Evolutionary conservation across 164 flowering plant species (phyloP), one percentile per base, ranked within the genome.

Genomic region (Piper betle): DNA sequence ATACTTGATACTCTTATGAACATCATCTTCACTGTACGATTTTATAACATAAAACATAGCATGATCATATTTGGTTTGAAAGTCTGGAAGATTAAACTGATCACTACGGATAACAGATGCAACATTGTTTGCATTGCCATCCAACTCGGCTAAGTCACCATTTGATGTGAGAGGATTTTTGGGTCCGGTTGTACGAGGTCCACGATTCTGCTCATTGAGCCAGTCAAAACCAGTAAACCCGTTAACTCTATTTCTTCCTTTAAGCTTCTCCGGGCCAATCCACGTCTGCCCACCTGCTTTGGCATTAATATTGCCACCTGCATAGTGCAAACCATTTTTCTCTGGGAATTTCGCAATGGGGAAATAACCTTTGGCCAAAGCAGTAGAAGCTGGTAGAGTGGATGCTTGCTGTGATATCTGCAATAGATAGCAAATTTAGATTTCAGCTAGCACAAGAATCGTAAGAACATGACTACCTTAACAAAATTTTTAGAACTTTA

Each of bases 11-110:
- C 91, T 85, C 71, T 87, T 87, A 67, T 84, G 96, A 57, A 87
- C 66, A 59, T 87, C 91, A 74, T 88, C 91, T 64, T 85, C 91
- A 62, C 96, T 88, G 65, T 84, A 88, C 18, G 96, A 88, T 70
- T 88, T 85, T 42, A 88, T 88, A 4, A 88, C 83, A 80, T 80
- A 88, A 73, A 85, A 88, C 60, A 67, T 53, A 2, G 91, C 91
- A 48, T 78, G 69, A n/a, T 73, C 78, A 63, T 84, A 85, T 57
- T 77, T 79, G 38, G 77, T 73, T 3, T 73, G 72, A 42, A 85
- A 85, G 60, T 81, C 90, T 48, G 73, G 68, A 52, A 74, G 69
- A 70, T 85, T 84, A 66, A 73, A 87, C 48, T 73, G 84, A 66
- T 79, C 86, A 69, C 69, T 74, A 63, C 66, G 62, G 62, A 79